Evolutionary conservation across 1,284 basidiomycete genomes (phyloP).

Genomic region (Veloboletus limbatus): DNA sequence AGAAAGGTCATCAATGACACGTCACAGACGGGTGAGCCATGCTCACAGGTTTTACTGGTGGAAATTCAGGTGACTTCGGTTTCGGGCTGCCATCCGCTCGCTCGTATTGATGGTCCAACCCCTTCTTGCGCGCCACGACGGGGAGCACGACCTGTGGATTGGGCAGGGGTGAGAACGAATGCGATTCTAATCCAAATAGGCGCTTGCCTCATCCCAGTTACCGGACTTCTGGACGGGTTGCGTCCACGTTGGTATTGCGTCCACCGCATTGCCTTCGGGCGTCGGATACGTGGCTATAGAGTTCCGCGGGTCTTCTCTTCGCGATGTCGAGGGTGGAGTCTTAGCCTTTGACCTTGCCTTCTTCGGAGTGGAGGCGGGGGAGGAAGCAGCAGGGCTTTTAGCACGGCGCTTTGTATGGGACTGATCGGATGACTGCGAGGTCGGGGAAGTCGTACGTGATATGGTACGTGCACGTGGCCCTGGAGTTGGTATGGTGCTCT

Average conservation of each 20-base stretch:
- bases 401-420: constrained; percentile 40
- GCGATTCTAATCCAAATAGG: not conserved
- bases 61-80: constrained; percentile 40
- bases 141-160: constrained; percentile 52
- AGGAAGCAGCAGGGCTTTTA: constrained; percentile 42
- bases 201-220: constrained; percentile 76
- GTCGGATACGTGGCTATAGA: constrained; percentile 66
- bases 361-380: constrained; percentile 37
- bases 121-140: constrained; percentile 81
- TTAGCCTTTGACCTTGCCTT: constrained; percentile 37
- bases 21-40: constrained; percentile 1
- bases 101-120: constrained; percentile 65
- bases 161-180: constrained; percentile 13
- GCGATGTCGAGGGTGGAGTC: constrained; percentile 31
- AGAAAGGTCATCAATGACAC: constrained; percentile 5
- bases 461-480: constrained; percentile 19
- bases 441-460: constrained; percentile 24
- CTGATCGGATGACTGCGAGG: constrained; percentile 28
- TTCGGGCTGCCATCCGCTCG: constrained; percentile 61
- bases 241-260: constrained; percentile 77
- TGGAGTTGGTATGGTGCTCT: constrained; percentile 31
- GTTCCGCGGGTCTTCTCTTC: constrained; percentile 32
- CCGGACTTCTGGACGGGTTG: constrained; percentile 61
- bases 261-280: constrained; percentile 47
- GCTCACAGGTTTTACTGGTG: constrained; percentile 54